Evolutionary conservation across 768 basidiomycete species (phyloP), one percentile per base, ranked within the genome.

Genomic region (Leucogyrophana mollusca): DNA sequence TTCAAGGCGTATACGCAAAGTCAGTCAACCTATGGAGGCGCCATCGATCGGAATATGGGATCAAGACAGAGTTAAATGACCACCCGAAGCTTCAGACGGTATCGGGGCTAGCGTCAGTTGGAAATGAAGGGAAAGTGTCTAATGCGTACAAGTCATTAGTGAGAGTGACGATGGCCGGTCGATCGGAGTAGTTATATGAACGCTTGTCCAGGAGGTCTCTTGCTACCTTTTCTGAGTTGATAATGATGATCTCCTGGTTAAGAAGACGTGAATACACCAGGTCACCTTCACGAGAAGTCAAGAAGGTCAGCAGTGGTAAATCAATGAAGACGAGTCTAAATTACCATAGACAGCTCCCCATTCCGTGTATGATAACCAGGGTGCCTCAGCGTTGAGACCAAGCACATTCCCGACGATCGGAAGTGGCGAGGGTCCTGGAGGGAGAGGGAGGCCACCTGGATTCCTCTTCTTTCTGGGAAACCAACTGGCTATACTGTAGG

Each of bases 391-490:
- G n/a, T 58, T 45, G 16, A 69, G 51, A 4, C 56, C 67, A 23
- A 60, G 39, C n/a, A 58, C 54, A 16, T 61, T 63, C 5, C 65
- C 65, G 20, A 66, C 34, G 39, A 66, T 37, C 23, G 65, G 65
- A 18, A 82, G 55, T 17, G 74, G 74, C 43, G 64, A 70, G 1
- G 82, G 82, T 17, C 80, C 82, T 14, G 74, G 76, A n/a, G 74
- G 76, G 17, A 79, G 65, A 0, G 63, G 58, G 39, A 33, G 10
- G 3, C 21, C 16, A 8, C n/a, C 4, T 1, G 37, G 9, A 22
- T 23, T 45, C 38, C 33, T 47, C 37, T 48, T 49, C 37, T 35
- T 43, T 5, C 22, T 25, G 2, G 47, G 34, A 52, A 53, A 54
- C 34, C 45, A 36, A 10, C 33, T 35, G 11, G 39, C 18, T 14